Conservation (phyloP, 768 basidiomycete genomes). For the Candolleomyces aberdarensis region DNA sequence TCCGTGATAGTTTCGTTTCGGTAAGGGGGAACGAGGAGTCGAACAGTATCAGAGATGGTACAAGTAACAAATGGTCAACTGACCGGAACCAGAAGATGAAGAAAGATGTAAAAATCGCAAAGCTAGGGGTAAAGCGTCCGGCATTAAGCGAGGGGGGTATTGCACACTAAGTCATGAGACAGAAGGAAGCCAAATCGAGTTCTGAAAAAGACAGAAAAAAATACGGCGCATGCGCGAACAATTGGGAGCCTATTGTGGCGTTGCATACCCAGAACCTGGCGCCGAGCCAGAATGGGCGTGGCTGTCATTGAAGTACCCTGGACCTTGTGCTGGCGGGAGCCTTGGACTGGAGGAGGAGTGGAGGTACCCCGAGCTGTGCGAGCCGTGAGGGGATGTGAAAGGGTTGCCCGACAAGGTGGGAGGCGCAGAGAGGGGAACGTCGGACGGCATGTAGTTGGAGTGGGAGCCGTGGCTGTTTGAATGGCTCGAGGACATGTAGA, state of each 20-base stretch:
- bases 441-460: slow-evolving; percentile 17
- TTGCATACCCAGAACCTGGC: slow-evolving; percentile 45
- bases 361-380: slow-evolving; percentile 28
- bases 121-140: background rate
- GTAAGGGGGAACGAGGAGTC: background rate
- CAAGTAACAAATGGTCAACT: background rate
- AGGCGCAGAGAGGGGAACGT: slow-evolving; percentile 52
- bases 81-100: background rate
- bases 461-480: slow-evolving; percentile 29
- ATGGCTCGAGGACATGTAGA: slow-evolving; percentile 32
- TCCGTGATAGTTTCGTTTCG: background rate
- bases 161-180: background rate
- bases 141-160: background rate
- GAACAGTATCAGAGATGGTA: background rate
- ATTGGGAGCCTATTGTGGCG: slow-evolving; percentile 30
- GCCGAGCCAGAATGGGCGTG: slow-evolving; percentile 38
- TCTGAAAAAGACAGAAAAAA: background rate
- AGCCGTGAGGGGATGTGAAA: slow-evolving; percentile 31
- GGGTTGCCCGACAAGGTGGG: slow-evolving; percentile 46
- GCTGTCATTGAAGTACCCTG: slow-evolving; percentile 34
- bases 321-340: slow-evolving; percentile 31
- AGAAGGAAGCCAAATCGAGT: background rate
- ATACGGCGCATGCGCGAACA: background rate
- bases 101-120: background rate
- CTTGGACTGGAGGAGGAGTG: slow-evolving; percentile 36